These are phyloP conservation scores for Blastobotrys aristatus DNA, from an alignment of 1,139 yeast species.

Conservation along the genomic window DNA sequence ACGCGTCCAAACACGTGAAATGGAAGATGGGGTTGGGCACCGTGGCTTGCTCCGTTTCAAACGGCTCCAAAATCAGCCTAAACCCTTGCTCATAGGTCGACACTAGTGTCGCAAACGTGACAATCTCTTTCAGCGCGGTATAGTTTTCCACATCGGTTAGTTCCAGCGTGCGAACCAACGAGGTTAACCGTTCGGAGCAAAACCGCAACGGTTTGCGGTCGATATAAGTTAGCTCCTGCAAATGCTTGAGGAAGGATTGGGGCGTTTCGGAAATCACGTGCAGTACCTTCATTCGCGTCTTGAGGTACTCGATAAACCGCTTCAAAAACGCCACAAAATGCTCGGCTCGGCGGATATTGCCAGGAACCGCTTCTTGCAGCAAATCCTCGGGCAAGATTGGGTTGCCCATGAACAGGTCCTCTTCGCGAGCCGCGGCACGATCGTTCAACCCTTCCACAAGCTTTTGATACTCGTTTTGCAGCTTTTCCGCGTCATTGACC, in stretches of 20 bases:
- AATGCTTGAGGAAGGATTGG: conserved; percentile 80
- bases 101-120: conserved; percentile 92
- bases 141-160: conserved; percentile 86
- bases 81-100: conserved; percentile 95
- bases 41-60: conserved; percentile 93
- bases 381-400: conserved; percentile 85
- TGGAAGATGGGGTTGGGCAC: conserved; percentile 97
- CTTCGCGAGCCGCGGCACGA: conserved; percentile 66
- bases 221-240: conserved; percentile 87
- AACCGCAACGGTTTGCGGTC: conserved; percentile 87
- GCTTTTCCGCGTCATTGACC: conserved; percentile 69
- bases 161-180: conserved; percentile 84
- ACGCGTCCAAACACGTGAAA: conserved; percentile 93
- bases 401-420: conserved; percentile 78
- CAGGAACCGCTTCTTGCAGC: conserved; percentile 90
- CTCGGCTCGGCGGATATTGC: conserved; percentile 93
- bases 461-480: conserved; percentile 86
- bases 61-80: conserved; percentile 87
- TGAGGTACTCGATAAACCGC: conserved; percentile 87
- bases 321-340: conserved; percentile 91
- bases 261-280: conserved; percentile 98
- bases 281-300: conserved; percentile 94
- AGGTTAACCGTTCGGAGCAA: conserved; percentile 85
- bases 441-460: conserved; percentile 84
- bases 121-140: conserved; percentile 88